Evolutionary conservation across 768 basidiomycete genomes (phyloP).

Genomic region (Calocera viscosa): DNA sequence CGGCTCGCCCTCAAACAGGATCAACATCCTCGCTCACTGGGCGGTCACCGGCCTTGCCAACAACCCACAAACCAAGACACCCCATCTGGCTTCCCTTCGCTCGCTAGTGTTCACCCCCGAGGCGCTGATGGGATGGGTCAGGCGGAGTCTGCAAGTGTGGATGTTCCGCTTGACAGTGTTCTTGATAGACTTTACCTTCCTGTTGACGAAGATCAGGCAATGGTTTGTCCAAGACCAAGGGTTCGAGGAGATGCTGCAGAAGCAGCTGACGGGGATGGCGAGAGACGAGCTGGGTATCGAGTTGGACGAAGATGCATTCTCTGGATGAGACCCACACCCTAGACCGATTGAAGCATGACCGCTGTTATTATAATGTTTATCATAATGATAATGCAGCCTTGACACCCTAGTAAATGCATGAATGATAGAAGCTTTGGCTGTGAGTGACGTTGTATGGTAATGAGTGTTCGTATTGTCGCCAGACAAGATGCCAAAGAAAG

Average conservation of each 20-base stretch:
- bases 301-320: constrained; percentile 44
- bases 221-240: constrained; percentile 42
- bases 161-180: constrained; percentile 55
- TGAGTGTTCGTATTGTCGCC: no score
- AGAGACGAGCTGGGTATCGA: constrained; percentile 70
- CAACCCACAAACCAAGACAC: constrained; percentile 9
- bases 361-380: background rate
- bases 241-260: constrained; percentile 76
- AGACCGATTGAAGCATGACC: background rate
- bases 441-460: no score
- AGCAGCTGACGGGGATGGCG: constrained; percentile 60
- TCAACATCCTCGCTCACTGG: constrained; percentile 79
- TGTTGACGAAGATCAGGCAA: constrained; percentile 39
- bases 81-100: constrained; percentile 41
- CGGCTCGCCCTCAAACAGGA: constrained; percentile 76
- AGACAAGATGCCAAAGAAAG: no score
- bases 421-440: no score
- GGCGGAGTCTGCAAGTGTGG: constrained; percentile 47
- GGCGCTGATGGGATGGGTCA: constrained; percentile 32
- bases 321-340: background rate
- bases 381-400: no score
- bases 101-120: constrained; percentile 29
- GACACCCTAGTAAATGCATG: no score
- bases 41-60: constrained; percentile 29
- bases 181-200: constrained; percentile 61